Evolutionary conservation across 2,329 filamentous ascomycete genomes (phyloP).

Genomic region (Dothiorella sarmentorum): DNA sequence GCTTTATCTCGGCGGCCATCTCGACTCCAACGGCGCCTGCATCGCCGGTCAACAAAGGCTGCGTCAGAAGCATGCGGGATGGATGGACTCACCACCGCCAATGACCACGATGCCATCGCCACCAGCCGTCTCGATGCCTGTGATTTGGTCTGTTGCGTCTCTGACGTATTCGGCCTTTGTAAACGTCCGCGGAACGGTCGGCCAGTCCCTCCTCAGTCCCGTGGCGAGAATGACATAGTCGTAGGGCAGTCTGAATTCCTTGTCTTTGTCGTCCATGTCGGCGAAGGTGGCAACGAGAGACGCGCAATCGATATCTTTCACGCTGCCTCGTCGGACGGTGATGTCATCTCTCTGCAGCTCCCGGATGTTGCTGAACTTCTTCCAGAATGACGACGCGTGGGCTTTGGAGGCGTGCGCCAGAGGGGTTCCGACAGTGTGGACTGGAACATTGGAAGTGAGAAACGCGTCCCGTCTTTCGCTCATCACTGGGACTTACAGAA

Average conservation of each 20-base stretch:
- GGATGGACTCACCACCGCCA: conserved; percentile 54
- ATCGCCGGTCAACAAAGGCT: too few relatives aligned
- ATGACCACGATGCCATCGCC: conserved; percentile 62
- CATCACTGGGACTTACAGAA: conserved; percentile 58
- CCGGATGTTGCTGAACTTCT: conserved; percentile 63
- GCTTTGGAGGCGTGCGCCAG: conserved; percentile 64
- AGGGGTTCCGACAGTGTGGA: conserved; percentile 73
- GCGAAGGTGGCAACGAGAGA: conserved; percentile 54
- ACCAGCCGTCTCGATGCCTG: background rate
- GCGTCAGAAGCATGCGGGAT: too few relatives aligned
- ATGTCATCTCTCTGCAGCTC: conserved; percentile 61
- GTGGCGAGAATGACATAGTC: conserved; percentile 72
- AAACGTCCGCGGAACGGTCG: conserved; percentile 66
- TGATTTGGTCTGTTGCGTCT: conserved; percentile 60
- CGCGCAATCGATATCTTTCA: conserved; percentile 57
- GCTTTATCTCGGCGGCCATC: conserved; percentile 75
- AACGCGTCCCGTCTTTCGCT: background rate
- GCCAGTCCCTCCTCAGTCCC: conserved; percentile 67
- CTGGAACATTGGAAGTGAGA: conserved; percentile 40
- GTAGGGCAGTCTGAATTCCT: conserved; percentile 45
- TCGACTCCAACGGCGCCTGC: conserved; percentile 73
- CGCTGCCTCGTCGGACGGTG: conserved; percentile 62
- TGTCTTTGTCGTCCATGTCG: conserved; percentile 41
- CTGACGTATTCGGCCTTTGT: conserved; percentile 61
- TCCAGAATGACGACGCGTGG: conserved; percentile 49